Evolutionary conservation across 2,329 filamentous ascomycete genomes (phyloP), one percentile per base, ranked within the genome.

Genomic region (Coniochaeta pulveracea): DNA sequence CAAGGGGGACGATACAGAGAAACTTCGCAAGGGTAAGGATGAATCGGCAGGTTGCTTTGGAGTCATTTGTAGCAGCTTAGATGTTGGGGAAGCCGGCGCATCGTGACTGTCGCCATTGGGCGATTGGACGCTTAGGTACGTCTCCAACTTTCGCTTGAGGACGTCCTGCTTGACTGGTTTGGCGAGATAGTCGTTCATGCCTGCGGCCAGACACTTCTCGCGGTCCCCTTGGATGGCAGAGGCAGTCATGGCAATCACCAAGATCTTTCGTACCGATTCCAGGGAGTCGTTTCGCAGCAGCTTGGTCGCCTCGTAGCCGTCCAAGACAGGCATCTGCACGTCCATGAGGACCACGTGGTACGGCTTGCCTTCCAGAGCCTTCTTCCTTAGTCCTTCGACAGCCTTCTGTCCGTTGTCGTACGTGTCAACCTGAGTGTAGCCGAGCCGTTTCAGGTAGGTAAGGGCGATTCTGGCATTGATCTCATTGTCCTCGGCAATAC

Each of bases 161-260:
- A 93, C 78, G 29, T 88, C 82, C 4, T 83, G 85, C 39, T 86
- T 73, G n/a, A 96, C 89, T 1, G 89, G 89, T 53, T 96, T 96
- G 11, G 89, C 86, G 1, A 95, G 72, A 48, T 95, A 96, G 49
- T 95, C 91, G 55, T 95, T 94, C 89, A 96, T 96, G 27, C 89
- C 89, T 2, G 85, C 85, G 32, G 86, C 85, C n/a, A 95, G 63
- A 46, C 89, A 95, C 58, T 93, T 95, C 53, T 96, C 89, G 30
- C 88, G 71, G 51, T 96, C 89, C 12, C 89, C 89, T 51, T 91
- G 83, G 40, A 96, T 96, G 3, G 89, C 89, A 17, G 80, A 88
- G 1, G 89, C 89, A 1, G 89, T 96, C 89, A 96, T 95, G 35
- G 89, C 89, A 46, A 96, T 95, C 31, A 96, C 83, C n/a, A 95